Conservation (phyloP, 1,284 basidiomycete genomes). For the Malassezia dermatis region DNA sequence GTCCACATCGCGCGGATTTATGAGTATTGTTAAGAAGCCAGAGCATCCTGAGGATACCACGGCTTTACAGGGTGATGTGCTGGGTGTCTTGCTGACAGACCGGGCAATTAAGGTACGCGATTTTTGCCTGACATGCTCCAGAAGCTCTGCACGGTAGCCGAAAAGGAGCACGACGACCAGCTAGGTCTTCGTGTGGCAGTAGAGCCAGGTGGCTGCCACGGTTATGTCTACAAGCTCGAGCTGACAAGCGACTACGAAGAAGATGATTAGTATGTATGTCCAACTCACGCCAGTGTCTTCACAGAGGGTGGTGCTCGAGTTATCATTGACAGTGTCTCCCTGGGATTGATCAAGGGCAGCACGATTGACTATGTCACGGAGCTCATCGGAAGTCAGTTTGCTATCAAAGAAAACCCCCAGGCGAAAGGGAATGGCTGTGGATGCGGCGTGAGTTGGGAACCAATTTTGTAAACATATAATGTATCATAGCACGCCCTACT, state of each 20-base stretch:
- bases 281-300: slow-evolving; percentile 53
- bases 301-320: slow-evolving; percentile 51
- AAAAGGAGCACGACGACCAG: slow-evolving; percentile 55
- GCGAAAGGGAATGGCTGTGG: slow-evolving; percentile 75
- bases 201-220: slow-evolving; percentile 82
- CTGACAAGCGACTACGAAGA: slow-evolving; percentile 55
- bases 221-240: slow-evolving; percentile 81
- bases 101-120: slow-evolving; percentile 26
- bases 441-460: slow-evolving; percentile 81
- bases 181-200: slow-evolving; percentile 66
- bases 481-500: not conserved
- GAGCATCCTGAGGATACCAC: slow-evolving; percentile 36
- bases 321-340: slow-evolving; percentile 68
- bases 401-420: slow-evolving; percentile 68
- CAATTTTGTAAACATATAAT: slow-evolving; percentile 39
- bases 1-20: not conserved
- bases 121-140: not conserved
- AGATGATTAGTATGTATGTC: slow-evolving; percentile 61
- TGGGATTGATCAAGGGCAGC: slow-evolving; percentile 67
- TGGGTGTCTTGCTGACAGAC: slow-evolving; percentile 32
- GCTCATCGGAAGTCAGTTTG: slow-evolving; percentile 76
- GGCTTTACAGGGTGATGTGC: slow-evolving; percentile 26
- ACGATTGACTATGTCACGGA: slow-evolving; percentile 81
- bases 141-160: slow-evolving; percentile 28
- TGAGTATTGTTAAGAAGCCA: slow-evolving; percentile 17